These are phyloP conservation scores for Erythrobasidium yunnanense DNA, from an alignment of 768 basidiomycete species.

Conservation along the genomic window DNA sequence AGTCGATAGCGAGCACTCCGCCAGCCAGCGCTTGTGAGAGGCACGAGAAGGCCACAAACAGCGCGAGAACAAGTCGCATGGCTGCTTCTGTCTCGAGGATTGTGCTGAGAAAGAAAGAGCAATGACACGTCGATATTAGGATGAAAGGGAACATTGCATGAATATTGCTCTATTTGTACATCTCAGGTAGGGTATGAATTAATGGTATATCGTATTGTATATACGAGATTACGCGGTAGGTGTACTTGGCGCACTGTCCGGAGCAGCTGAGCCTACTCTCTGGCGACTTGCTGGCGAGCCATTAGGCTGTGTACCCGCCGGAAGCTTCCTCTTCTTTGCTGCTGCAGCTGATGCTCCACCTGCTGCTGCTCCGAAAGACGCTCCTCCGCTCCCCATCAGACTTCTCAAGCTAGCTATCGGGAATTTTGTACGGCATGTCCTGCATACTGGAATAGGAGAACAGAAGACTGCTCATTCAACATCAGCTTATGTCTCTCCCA, in stretches of 20 bases:
- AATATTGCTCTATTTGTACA: too few species aligned
- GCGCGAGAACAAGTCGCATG: neutral
- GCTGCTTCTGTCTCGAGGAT: neutral
- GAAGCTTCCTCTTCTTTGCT: slow-evolving; percentile 15
- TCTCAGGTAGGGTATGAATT: too few species aligned
- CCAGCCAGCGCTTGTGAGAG: neutral
- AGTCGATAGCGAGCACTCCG: slow-evolving; percentile 78
- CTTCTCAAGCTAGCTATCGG: slow-evolving; percentile 27
- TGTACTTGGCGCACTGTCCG: neutral
- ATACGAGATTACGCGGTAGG: neutral
- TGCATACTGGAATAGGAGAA: slow-evolving; percentile 34
- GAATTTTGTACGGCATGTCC: slow-evolving; percentile 36
- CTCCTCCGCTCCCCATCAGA: slow-evolving; percentile 18
- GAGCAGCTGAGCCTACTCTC: neutral
- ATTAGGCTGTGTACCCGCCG: neutral
- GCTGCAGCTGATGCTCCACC: neutral
- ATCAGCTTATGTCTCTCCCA: too few species aligned
- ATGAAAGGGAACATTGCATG: too few species aligned
- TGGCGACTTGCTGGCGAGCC: neutral
- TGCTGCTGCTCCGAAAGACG: neutral
- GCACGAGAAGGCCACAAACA: neutral
- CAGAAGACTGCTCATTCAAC: slow-evolving; percentile 37
- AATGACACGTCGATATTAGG: neutral
- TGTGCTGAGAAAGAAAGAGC: neutral
- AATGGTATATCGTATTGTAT: too few species aligned